A percentile compares a stretch with the other conserved stretches of the same genome.
Evolutionary conservation across 1,139 yeast genomes (phyloP).

Genomic region (Wickerhamomyces sp.): DNA sequence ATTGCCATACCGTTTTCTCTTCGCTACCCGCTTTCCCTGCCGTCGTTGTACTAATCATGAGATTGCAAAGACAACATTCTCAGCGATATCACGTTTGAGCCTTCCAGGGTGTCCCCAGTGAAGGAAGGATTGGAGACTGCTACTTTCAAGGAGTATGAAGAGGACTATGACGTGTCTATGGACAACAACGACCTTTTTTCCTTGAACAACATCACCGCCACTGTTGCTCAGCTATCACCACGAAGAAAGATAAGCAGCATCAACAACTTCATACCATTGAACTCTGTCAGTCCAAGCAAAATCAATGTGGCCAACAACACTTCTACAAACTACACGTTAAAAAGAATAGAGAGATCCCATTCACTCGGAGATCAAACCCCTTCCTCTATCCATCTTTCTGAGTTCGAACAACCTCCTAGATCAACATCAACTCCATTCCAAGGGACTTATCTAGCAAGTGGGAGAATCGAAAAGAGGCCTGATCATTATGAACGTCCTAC

Average conservation of each 20-base stretch:
- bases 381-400: slow-evolving; percentile 28
- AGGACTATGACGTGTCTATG: not conserved
- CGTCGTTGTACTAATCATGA: not conserved
- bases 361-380: slow-evolving; percentile 1
- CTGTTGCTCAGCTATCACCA: slow-evolving; percentile 8
- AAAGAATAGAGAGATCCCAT: not conserved
- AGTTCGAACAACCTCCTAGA: slow-evolving; percentile 31
- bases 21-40: not conserved
- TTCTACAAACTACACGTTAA: not conserved
- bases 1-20: not conserved
- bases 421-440: slow-evolving; percentile 32
- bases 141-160: not conserved
- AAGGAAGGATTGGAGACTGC: not conserved
- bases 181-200: not conserved
- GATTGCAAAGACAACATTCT: not conserved
- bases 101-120: not conserved
- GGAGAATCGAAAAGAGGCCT: not conserved
- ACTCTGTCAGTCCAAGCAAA: not conserved
- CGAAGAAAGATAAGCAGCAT: not conserved
- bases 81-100: slow-evolving; percentile 1
- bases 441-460: slow-evolving; percentile 1
- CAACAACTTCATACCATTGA: not conserved
- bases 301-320: not conserved
- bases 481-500: slow-evolving; percentile 3
- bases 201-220: slow-evolving; percentile 1